Base-by-base conservation (phyloP, 768 basidiomycete species). In the Agrocybe praecox region DNA sequence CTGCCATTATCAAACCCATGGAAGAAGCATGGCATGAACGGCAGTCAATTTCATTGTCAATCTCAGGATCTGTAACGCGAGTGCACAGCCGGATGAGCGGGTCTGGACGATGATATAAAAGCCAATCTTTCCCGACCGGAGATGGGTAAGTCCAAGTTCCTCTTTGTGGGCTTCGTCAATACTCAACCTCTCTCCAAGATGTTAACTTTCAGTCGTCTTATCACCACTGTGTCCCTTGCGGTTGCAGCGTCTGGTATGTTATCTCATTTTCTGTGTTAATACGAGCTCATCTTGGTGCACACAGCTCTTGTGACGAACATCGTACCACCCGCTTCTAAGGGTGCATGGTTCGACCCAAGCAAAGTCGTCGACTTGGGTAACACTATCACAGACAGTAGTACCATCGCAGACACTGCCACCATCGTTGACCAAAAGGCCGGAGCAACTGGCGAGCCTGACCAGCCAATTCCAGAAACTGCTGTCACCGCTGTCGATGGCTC, bases 401-500 rank as follows among this genome's bases (percentile, higher is more conserved):
- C 67, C 43, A 80, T 80, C 59, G 69, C 53, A 1, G 65, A 71
- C 21, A 78, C 76, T 2, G 71, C 62, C 12, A 15, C 50, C 6
- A 58, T 67, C 21, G 74, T 80, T 26, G 66, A 77, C 62, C 78
- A 79, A 65, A 80, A 79, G 57, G 54, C 65, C 2, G 72, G 75
- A 3, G 73, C 74, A 0, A 57, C 58, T 2, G 61, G 61, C 26
- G 65, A 66, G 29, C 78, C 79, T 0, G 62, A 76, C 55, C 67
- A 69, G 7, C 74, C 77, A 15, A 67, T 75, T 24, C 62, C 72
- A 0, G 65, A 69, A 2, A 79, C 77, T 0, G 58, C 62, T 1
- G 67, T 82, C 52, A 81, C 80, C 29, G 80, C 79, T 2, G 58
- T 80, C 34, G 79, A 82, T 61, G 80, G 80, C 8, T 52, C 67